Evolutionary conservation across 495 filamentous ascomycete genomes (phyloP).

Genomic region (Talaromyces thailandensis): DNA sequence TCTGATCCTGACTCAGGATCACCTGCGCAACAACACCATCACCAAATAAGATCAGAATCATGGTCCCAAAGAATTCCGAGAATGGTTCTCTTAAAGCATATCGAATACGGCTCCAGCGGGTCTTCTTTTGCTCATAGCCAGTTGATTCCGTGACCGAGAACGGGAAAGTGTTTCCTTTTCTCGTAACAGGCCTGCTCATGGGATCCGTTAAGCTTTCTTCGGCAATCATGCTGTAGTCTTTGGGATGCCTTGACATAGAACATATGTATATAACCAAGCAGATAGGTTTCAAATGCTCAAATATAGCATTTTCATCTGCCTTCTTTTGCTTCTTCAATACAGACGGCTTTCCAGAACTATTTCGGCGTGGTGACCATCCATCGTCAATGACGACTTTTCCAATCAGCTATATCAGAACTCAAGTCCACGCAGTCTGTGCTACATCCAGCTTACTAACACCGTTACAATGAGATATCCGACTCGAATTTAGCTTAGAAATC

Average conservation of each 20-base stretch:
- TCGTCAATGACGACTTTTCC: neutral
- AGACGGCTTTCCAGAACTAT: neutral
- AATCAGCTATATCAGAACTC: neutral
- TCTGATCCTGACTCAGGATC: conserved; percentile 37
- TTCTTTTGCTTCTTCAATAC: neutral
- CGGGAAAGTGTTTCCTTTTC: neutral
- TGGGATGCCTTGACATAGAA: neutral
- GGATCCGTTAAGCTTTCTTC: neutral
- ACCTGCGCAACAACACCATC: conserved; percentile 55
- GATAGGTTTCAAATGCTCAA: neutral
- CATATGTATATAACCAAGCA: neutral
- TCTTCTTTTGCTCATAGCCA: conserved; percentile 14
- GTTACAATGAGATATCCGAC: neutral
- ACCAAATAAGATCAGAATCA: conserved; percentile 57
- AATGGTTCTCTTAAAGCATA: conserved; percentile 43
- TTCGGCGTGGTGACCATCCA: neutral
- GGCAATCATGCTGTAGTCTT: neutral
- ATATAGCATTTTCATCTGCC: neutral
- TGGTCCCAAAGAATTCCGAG: conserved; percentile 55
- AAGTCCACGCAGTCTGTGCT: neutral
- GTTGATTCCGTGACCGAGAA: neutral
- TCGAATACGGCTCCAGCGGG: conserved; percentile 41
- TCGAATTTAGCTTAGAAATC: neutral
- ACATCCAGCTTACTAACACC: neutral
- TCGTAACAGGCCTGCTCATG: neutral